These are phyloP conservation scores for Eucalyptus dawsonii DNA, from an alignment of 345 rosid species.

Conservation along the genomic window DNA sequence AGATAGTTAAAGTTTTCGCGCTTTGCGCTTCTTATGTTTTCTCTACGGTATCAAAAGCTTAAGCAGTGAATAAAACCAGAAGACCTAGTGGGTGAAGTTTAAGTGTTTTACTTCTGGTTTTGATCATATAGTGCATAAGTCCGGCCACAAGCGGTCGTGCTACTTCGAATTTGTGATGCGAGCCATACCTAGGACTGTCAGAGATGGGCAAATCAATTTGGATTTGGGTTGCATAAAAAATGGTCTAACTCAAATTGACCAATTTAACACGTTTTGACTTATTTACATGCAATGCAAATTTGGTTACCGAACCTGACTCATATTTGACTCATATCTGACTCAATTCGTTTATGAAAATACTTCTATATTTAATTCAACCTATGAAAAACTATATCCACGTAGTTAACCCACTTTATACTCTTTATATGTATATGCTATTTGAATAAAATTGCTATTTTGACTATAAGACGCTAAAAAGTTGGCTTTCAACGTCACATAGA, in stretches of 20 bases:
- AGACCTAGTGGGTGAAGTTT: not conserved
- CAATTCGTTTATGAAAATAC: not conserved
- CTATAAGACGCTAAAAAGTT: not conserved
- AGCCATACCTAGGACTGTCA: not conserved
- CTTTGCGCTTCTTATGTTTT: not conserved
- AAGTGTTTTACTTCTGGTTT: not conserved
- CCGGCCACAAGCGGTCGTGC: not conserved
- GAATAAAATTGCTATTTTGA: not conserved
- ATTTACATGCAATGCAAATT: not conserved
- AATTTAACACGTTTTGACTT: accelerated
- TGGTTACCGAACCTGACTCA: not conserved
- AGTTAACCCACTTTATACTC: not conserved
- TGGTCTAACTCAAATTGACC: not conserved
- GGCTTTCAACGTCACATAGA: not conserved
- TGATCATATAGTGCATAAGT: not conserved
- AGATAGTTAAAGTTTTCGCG: not conserved
- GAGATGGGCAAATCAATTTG: not conserved
- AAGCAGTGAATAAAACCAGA: not conserved
- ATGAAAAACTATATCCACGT: too few relatives aligned
- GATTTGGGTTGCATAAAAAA: not conserved
- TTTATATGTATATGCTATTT: not conserved
- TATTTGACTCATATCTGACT: not conserved
- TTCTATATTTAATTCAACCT: not conserved
- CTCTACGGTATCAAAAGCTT: not conserved
- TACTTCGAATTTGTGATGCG: not conserved